phyloP scores from a whole-genome alignment of 768 basidiomycete genomes.

The Erythrobasidium yunnanense region DNA sequence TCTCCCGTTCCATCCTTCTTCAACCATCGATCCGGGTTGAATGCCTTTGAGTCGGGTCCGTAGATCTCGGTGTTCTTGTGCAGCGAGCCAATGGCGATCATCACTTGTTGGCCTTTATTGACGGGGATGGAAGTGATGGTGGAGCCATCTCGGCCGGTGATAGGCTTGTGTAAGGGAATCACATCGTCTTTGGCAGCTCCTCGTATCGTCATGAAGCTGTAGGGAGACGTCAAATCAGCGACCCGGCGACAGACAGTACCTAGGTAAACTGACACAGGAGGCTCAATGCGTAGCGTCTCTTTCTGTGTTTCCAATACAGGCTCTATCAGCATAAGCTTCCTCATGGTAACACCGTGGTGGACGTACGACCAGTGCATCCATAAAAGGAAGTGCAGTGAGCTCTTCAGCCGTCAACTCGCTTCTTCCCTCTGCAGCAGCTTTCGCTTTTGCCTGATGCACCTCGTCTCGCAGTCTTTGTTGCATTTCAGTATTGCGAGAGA shows the following conservation, averaged over 20 bases:
- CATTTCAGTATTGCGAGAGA: neutral
- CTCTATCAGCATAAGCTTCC: neutral
- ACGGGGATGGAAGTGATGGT: conserved; percentile 41
- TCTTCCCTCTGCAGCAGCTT: neutral
- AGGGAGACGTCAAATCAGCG: too few species aligned
- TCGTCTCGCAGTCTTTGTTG: conserved; percentile 11
- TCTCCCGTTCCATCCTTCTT: neutral
- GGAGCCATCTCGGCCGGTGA: conserved; percentile 24
- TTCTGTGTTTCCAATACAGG: neutral
- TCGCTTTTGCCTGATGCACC: neutral
- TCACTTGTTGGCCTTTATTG: conserved; percentile 50
- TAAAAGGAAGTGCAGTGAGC: neutral
- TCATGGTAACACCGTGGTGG: too few species aligned
- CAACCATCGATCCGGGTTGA: conserved; percentile 40
- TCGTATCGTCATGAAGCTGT: conserved; percentile 56
- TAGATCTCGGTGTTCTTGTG: conserved; percentile 52
- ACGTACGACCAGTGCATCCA: conserved; percentile 22
- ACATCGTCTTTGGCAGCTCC: conserved; percentile 65
- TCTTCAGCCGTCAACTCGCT: neutral
- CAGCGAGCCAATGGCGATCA: conserved; percentile 53
- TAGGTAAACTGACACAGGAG: neutral
- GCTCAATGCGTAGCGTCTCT: conserved; percentile 4
- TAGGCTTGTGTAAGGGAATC: conserved; percentile 50
- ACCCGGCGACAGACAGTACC: too few species aligned
- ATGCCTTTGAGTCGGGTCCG: conserved; percentile 55